These are phyloP conservation scores for Urtica urens DNA, from an alignment of 306 rosid genomes.

Conservation along the genomic window DNA sequence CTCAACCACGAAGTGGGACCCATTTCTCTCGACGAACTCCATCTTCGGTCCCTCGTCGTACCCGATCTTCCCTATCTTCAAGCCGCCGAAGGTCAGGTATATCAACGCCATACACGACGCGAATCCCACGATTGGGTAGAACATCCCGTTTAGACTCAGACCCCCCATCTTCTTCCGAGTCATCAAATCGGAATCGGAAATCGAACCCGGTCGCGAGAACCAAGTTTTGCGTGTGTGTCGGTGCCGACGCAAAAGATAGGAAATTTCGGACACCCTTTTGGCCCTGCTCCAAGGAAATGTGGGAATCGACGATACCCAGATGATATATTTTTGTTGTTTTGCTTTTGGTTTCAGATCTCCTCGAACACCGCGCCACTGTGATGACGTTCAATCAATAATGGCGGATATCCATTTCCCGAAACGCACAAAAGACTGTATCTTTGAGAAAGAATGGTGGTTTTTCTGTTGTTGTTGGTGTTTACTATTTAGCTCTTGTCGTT, in stretches of 20 bases:
- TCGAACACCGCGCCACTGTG: conserved; percentile 24
- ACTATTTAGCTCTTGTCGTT: not conserved
- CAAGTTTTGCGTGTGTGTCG: no score
- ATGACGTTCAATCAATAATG: conserved; percentile 7
- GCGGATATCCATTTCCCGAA: conserved; percentile 1
- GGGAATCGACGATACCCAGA: conserved; percentile 17
- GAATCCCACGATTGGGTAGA: conserved; percentile 66
- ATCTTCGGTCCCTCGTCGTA: conserved; percentile 17
- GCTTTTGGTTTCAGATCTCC: conserved; percentile 32
- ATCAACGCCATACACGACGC: conserved; percentile 50
- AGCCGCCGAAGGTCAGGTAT: conserved; percentile 67
- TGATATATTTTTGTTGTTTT: conserved; percentile 11
- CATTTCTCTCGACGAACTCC: conserved; percentile 71
- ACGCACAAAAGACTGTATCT: conserved; percentile 4
- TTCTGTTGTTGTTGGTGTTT: not conserved
- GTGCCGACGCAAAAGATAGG: conserved; percentile 18
- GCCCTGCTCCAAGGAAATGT: conserved; percentile 17
- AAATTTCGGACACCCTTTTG: conserved; percentile 29
- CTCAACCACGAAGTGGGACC: conserved; percentile 55
- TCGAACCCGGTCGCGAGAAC: no score
- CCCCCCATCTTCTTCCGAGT: conserved; percentile 39
- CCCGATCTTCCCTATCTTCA: conserved; percentile 33
- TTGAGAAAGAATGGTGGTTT: conserved; percentile 4
- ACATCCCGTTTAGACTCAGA: conserved; percentile 50
- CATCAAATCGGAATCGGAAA: conserved; percentile 5